phyloP scores from a whole-genome alignment of 192 early-diverging fungal species.

The Coemansia sp. region DNA sequence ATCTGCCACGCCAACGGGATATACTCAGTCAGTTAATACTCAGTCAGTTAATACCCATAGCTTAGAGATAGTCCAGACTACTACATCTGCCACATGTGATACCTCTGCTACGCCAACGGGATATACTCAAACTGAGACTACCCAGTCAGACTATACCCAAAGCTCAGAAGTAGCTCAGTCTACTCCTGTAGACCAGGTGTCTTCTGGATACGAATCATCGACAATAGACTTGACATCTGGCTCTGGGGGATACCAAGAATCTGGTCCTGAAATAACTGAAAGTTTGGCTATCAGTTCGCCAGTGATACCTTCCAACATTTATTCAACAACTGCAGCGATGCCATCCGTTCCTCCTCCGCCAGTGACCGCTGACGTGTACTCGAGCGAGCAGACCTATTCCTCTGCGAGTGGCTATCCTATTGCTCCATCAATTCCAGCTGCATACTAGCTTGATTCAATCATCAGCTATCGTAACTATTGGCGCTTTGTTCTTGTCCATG shows the following conservation, averaged over 20 bases:
- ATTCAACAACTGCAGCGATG: not conserved
- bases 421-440: conserved; percentile 1
- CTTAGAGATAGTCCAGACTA: too few species aligned
- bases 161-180: too few species aligned
- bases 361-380: not conserved
- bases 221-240: not conserved
- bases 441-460: not conserved
- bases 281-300: not conserved
- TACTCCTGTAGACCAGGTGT: not conserved
- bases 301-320: not conserved
- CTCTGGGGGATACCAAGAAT: not conserved
- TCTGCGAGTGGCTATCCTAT: not conserved
- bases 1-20: not conserved
- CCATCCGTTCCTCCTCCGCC: conserved; percentile 1
- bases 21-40: too few species aligned
- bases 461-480: too few species aligned
- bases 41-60: too few species aligned
- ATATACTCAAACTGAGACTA: too few species aligned
- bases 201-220: not conserved
- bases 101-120: not conserved
- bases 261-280: not conserved
- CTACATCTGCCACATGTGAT: not conserved
- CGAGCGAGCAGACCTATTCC: not conserved
- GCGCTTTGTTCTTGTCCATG: too few species aligned
- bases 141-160: too few species aligned